phyloP scores from a whole-genome alignment of 2,329 filamentous ascomycete species.

The Epichloe coenophiala region DNA sequence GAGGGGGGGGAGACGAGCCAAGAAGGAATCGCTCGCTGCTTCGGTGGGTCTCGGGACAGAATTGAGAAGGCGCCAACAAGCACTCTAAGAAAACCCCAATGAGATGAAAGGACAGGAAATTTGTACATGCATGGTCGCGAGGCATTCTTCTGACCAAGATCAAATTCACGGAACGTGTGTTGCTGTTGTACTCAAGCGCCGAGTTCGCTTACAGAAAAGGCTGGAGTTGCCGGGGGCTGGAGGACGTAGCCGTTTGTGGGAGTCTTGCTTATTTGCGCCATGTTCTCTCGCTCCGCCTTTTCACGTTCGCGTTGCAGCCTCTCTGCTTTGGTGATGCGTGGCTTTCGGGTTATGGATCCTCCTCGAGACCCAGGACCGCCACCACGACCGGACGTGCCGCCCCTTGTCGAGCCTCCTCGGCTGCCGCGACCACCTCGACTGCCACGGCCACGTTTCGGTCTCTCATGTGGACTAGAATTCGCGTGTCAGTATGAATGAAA shows the following conservation, averaged over 20 bases:
- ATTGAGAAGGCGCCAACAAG: too few species aligned
- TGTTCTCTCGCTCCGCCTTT: slow-evolving; percentile 58
- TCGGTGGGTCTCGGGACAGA: too few species aligned
- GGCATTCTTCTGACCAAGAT: not conserved
- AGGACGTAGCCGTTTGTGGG: slow-evolving; percentile 22
- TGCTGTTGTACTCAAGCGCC: slow-evolving; percentile 14
- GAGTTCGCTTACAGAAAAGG: slow-evolving; percentile 24
- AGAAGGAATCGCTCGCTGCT: not conserved
- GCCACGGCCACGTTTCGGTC: slow-evolving; percentile 54
- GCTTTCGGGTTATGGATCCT: slow-evolving; percentile 62
- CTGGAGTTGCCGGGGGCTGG: slow-evolving; percentile 25
- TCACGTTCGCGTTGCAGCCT: slow-evolving; percentile 70
- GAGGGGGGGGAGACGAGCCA: not conserved
- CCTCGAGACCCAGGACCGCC: slow-evolving; percentile 59
- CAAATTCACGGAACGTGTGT: too few species aligned
- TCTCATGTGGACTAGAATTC: slow-evolving; percentile 50
- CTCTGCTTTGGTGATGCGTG: slow-evolving; percentile 75
- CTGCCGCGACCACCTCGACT: slow-evolving; percentile 38
- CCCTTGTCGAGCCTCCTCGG: slow-evolving; percentile 50
- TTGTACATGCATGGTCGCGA: not conserved
- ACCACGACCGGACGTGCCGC: slow-evolving; percentile 29
- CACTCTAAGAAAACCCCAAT: too few species aligned
- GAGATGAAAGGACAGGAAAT: not conserved
- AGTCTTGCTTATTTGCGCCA: slow-evolving; percentile 27
- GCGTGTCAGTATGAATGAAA: not conserved